Base-by-base conservation (phyloP, 2,329 filamentous ascomycete species). In the Periconia digitata region DNA sequence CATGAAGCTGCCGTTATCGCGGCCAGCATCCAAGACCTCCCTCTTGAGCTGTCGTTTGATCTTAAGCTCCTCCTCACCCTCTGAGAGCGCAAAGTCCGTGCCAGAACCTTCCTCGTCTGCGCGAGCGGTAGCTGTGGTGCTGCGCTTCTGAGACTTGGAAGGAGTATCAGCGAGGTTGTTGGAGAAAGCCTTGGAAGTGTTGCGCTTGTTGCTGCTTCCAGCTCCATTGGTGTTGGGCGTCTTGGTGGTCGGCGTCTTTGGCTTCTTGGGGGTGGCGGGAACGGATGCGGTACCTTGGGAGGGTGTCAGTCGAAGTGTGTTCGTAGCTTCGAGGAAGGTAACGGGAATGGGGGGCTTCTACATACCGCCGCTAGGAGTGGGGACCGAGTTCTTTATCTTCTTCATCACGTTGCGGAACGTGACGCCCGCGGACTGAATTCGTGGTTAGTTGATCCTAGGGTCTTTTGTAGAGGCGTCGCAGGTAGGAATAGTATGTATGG, bases 391-490 rank as follows among this genome's bases (percentile, higher is more conserved):
- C 21, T 57, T 65, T 40, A 70, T 49, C 46, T 71, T 70, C 21
- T 54, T 53, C 47, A 65, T 69, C 47, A 71, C 60, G 4, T 62
- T 67, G 44, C 62, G 59, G 2, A 71, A 43, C 20, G 59, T 71
- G 22, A 66, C 58, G 41, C 40, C 24, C 7, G 67, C 66, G 47
- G 52, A 58, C 23, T n/a, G n/a, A n/a, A n/a, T n/a, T n/a, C n/a
- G n/a, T n/a, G n/a, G n/a, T n/a, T n/a, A n/a, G n/a, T n/a, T n/a
- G n/a, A n/a, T n/a, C n/a, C n/a, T n/a, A n/a, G n/a, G n/a, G n/a
- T n/a, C n/a, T n/a, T n/a, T n/a, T n/a, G n/a, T n/a, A n/a, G n/a
- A n/a, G n/a, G n/a, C n/a, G n/a, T n/a, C n/a, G n/a, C n/a, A n/a
- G n/a, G n/a, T n/a, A n/a, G n/a, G n/a, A n/a, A n/a, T n/a, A n/a